Base-by-base conservation (phyloP, 169 alveolate genomes). In the Plasmodium gonderi region DNA sequence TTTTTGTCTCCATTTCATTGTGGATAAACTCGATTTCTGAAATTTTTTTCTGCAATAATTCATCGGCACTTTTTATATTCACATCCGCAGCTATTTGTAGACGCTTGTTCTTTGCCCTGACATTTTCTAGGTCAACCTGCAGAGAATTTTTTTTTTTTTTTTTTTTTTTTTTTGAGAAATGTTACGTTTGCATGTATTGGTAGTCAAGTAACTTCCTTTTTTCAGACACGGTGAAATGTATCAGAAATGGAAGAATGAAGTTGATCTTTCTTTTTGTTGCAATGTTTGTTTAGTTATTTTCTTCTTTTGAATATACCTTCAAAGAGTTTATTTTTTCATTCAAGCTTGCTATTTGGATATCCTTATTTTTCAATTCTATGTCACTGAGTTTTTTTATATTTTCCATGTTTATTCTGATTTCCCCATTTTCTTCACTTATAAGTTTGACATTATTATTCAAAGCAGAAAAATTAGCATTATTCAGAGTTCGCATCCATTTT, bases 31-130 rank as follows among this genome's bases (percentile, higher is more conserved):
- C 82, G 40, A 82, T 68, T 69, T 82, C 92, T 3, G 74, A 40
- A 40, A 82, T 82, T 31, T 82, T 82, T 47, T 82, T 82, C 26
- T 82, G 92, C 44, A 82, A 26, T 14, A 69, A 75, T 38, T 82
- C 92, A 23, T 82, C 92, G 2, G 92, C 82, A 54, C 92, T 82
- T 82, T 82, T 69, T 17, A 69, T 49, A 33, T 82, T 82, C 9
- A 74, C 83, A 6, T 82, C 92, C 5, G 92, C 82, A 5, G 92
- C 92, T 31, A 49, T 82, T 45, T 82, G 92, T 14, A 82, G 26
- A 2, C 92, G 44, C 60, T 82, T 82, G 60, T 82, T 82, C 64
- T 82, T 82, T n/a, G 60, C 38, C 23, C 92, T 29, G 17, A 72
- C 42, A 47, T 82, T 72, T 33, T 82, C 92, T n/a, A 82, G 11